These are phyloP conservation scores for Candida sojae DNA, from an alignment of 1,139 yeast genomes.

Conservation along the genomic window DNA sequence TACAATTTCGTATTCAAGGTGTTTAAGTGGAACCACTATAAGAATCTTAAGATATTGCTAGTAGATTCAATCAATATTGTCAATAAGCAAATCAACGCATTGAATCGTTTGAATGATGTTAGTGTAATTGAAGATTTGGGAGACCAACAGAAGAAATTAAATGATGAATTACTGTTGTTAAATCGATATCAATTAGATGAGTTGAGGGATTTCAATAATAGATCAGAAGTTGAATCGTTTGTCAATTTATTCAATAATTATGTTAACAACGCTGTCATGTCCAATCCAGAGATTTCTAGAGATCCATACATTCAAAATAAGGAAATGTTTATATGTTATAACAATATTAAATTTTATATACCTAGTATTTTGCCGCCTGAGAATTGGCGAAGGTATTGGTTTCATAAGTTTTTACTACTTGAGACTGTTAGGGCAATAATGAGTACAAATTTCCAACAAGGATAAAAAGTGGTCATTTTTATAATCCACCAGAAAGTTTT, in stretches of 20 bases:
- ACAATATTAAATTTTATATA: constrained; percentile 10
- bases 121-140: constrained; percentile 1
- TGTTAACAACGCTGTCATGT: background rate
- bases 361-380: constrained; percentile 10
- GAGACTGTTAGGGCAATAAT: background rate
- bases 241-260: background rate
- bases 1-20: constrained; percentile 20
- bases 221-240: constrained; percentile 6
- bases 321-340: constrained; percentile 9
- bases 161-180: constrained; percentile 11
- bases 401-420: constrained; percentile 9
- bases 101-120: constrained; percentile 7
- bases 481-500: background rate
- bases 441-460: constrained; percentile 5
- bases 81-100: constrained; percentile 15
- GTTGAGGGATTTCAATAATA: constrained; percentile 9
- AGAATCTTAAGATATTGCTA: constrained; percentile 16
- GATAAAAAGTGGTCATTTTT: constrained; percentile 12
- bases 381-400: constrained; percentile 21
- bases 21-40: constrained; percentile 20
- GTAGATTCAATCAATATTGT: constrained; percentile 16
- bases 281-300: background rate
- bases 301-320: constrained; percentile 10
- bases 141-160: constrained; percentile 9
- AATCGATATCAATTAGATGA: constrained; percentile 8